Evolutionary conservation across 2,329 filamentous ascomycete genomes (phyloP).

Genomic region (Didymella pinodella): DNA sequence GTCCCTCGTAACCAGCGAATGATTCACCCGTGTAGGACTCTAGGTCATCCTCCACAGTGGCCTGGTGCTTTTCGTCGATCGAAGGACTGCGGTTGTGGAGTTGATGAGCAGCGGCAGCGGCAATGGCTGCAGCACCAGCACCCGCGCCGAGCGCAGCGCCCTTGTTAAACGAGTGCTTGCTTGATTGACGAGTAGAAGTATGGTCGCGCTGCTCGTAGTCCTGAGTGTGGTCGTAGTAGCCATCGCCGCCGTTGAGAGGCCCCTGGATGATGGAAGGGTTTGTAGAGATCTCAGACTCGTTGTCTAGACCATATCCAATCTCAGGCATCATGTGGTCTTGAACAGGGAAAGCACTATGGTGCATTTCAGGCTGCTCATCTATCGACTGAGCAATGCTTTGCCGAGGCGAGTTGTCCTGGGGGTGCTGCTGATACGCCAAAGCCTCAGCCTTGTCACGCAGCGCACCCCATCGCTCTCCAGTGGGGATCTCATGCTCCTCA

Average conservation of each 20-base stretch:
- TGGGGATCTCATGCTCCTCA: slow-evolving; percentile 36
- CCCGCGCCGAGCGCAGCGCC: slow-evolving; percentile 51
- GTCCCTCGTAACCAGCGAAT: slow-evolving; percentile 46
- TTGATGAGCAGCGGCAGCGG: slow-evolving; percentile 60
- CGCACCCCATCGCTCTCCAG: slow-evolving; percentile 47
- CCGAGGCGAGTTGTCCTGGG: slow-evolving; percentile 58
- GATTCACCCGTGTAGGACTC: slow-evolving; percentile 45
- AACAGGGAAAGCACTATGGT: slow-evolving; percentile 74
- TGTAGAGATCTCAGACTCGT: slow-evolving; percentile 73
- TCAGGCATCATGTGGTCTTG: slow-evolving; percentile 77
- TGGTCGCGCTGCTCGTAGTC: slow-evolving; percentile 49
- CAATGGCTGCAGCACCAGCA: slow-evolving; percentile 64
- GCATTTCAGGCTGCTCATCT: slow-evolving; percentile 63
- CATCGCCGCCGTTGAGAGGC: slow-evolving; percentile 65
- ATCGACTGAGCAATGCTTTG: slow-evolving; percentile 62
- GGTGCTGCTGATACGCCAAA: slow-evolving; percentile 39
- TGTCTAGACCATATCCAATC: slow-evolving; percentile 70
- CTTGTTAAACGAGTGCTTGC: slow-evolving; percentile 42
- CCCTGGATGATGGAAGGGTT: slow-evolving; percentile 86
- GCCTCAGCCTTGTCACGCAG: slow-evolving; percentile 54
- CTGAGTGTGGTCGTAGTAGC: slow-evolving; percentile 54
- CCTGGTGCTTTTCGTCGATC: slow-evolving; percentile 44
- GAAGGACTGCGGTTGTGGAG: slow-evolving; percentile 38
- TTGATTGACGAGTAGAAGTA: slow-evolving; percentile 39
- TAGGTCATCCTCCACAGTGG: slow-evolving; percentile 51